Conservation (phyloP, 2,329 filamentous ascomycete genomes). For the Rhinocladiella similis region DNA sequence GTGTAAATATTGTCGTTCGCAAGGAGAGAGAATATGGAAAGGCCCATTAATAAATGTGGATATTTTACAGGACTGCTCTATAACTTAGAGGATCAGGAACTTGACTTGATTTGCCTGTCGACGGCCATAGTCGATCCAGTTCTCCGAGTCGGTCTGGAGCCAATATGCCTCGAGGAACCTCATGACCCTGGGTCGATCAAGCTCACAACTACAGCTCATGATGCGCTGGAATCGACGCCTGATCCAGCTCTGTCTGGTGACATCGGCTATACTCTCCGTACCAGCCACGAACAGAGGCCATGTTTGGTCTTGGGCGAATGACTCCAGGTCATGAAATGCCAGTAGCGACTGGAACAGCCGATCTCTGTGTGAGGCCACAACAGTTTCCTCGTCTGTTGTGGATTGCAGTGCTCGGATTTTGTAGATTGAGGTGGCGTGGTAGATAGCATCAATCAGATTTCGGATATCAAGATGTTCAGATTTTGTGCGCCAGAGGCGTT, state of each 20-base stretch:
- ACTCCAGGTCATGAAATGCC: neutral
- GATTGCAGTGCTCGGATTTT: too few species aligned
- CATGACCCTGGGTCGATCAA: constrained; percentile 7
- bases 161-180: constrained; percentile 8
- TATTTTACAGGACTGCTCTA: neutral
- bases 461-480: too few species aligned
- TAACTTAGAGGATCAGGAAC: neutral
- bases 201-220: constrained; percentile 7
- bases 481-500: too few species aligned
- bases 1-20: too few species aligned
- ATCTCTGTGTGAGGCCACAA: too few species aligned
- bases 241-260: constrained; percentile 1
- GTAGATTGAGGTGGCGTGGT: too few species aligned
- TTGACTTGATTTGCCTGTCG: too few species aligned
- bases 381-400: too few species aligned
- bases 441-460: too few species aligned
- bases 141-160: neutral
- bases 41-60: too few species aligned
- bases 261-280: constrained; percentile 2
- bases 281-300: constrained; percentile 16
- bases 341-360: neutral
- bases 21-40: too few species aligned
- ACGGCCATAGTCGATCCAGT: neutral
- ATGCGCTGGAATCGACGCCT: constrained; percentile 3
- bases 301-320: constrained; percentile 10